Evolutionary conservation across 768 basidiomycete species (phyloP).

Genomic region (Dentipellis fragilis): DNA sequence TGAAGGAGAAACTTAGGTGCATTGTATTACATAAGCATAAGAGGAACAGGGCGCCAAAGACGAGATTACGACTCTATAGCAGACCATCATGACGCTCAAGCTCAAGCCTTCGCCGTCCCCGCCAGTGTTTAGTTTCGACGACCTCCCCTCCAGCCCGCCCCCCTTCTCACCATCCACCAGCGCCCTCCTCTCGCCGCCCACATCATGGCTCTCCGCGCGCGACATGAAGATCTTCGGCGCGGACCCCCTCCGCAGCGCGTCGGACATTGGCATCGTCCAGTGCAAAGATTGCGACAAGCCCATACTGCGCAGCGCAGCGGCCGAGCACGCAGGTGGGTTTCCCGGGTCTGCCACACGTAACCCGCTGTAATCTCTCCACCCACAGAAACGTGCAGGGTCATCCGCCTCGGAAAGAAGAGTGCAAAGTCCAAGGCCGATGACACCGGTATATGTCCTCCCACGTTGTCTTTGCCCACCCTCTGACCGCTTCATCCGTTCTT

Average conservation of each 20-base stretch:
- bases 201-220: constrained; percentile 73
- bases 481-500: neutral
- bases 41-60: no score
- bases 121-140: constrained; percentile 56
- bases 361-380: neutral
- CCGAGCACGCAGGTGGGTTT: constrained; percentile 64
- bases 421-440: constrained; percentile 47
- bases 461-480: neutral
- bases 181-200: constrained; percentile 61
- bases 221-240: constrained; percentile 87
- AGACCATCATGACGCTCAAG: constrained; percentile 28
- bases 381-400: constrained; percentile 51
- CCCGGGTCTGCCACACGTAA: no score
- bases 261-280: constrained; percentile 54
- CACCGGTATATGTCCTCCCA: constrained; percentile 16
- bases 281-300: constrained; percentile 82
- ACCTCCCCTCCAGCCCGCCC: constrained; percentile 20
- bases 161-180: constrained; percentile 21
- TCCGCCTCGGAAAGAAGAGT: constrained; percentile 47
- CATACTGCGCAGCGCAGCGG: constrained; percentile 61
- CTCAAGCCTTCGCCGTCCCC: constrained; percentile 28
- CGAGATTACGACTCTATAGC: no score
- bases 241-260: constrained; percentile 47
- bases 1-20: no score
- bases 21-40: no score